Percentiles rank a stretch among this genome's conserved stretches.
Conservation (phyloP, 495 filamentous ascomycete genomes). For the Massariosphaeria phaeospora region DNA sequence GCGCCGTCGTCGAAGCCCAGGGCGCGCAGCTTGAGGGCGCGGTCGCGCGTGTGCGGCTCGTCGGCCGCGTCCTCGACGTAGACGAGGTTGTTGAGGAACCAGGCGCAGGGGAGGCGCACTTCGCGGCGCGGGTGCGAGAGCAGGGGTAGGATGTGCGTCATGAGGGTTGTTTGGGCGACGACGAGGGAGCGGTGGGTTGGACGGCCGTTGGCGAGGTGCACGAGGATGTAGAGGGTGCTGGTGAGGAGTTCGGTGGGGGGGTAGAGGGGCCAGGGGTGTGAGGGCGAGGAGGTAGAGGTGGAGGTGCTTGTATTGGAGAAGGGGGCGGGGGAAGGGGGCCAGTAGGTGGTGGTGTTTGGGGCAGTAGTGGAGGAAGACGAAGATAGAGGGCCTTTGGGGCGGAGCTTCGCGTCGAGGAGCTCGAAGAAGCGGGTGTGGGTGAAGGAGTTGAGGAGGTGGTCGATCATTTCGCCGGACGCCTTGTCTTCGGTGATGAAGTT, state of each 20-base stretch:
- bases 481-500: constrained; percentile 76
- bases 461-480: constrained; percentile 68
- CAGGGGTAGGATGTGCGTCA: constrained; percentile 50
- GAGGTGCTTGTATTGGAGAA: background rate
- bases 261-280: constrained; percentile 18
- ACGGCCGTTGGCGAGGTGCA: constrained; percentile 76
- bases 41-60: constrained; percentile 52
- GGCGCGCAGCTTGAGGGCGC: constrained; percentile 62
- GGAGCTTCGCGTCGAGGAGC: constrained; percentile 67
- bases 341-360: constrained; percentile 6
- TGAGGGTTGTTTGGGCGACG: constrained; percentile 55
- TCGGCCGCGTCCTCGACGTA: constrained; percentile 72
- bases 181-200: constrained; percentile 74
- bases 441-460: constrained; percentile 70
- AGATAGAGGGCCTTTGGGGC: constrained; percentile 15
- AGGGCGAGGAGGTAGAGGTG: constrained; percentile 1
- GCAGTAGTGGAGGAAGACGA: background rate
- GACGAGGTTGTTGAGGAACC: constrained; percentile 76
- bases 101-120: constrained; percentile 70
- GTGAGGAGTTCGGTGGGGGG: constrained; percentile 59
- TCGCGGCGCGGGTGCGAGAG: constrained; percentile 64
- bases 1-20: constrained; percentile 67
- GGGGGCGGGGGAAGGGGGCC: background rate
- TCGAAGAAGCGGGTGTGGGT: constrained; percentile 70
- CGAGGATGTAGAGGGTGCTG: constrained; percentile 68